Evolutionary conservation across 371 early-diverging fungal genomes (phyloP).

Genomic region (Mortierella sp.): DNA sequence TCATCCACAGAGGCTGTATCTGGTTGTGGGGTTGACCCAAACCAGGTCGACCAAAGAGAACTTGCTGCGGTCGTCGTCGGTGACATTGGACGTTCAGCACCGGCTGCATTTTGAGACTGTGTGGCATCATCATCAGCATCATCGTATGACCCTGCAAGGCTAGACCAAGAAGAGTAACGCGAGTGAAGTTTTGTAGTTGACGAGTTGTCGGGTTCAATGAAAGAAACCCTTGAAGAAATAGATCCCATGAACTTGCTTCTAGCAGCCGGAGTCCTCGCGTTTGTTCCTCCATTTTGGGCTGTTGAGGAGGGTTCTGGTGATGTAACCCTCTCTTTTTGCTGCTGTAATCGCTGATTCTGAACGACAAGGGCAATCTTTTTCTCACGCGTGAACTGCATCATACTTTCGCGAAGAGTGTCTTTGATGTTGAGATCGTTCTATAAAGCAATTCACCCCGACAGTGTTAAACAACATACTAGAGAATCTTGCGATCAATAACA

Average conservation of each 20-base stretch:
- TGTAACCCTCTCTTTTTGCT: conserved; percentile 39
- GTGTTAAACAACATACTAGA: background rate
- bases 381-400: conserved; percentile 63
- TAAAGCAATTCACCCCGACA: background rate
- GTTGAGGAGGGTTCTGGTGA: conserved; percentile 45
- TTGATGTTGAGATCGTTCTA: conserved; percentile 74
- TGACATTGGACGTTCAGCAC: conserved; percentile 17
- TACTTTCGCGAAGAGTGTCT: conserved; percentile 61
- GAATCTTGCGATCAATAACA: background rate
- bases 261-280: conserved; percentile 4
- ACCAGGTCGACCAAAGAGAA: conserved; percentile 49
- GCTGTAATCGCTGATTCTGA: conserved; percentile 65
- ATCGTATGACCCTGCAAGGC: conserved; percentile 50
- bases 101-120: background rate
- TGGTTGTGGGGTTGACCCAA: conserved; percentile 30
- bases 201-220: conserved; percentile 43
- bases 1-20: conserved; percentile 33
- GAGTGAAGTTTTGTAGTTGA: conserved; percentile 33
- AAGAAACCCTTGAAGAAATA: conserved; percentile 40
- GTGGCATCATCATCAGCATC: conserved; percentile 16
- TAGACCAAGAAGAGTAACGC: conserved; percentile 54
- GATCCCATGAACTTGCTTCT: conserved; percentile 40
- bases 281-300: conserved; percentile 16
- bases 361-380: conserved; percentile 64
- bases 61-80: conserved; percentile 48